Base-by-base conservation (phyloP, 495 filamentous ascomycete genomes). In the Parathielavia hyrcaniae region DNA sequence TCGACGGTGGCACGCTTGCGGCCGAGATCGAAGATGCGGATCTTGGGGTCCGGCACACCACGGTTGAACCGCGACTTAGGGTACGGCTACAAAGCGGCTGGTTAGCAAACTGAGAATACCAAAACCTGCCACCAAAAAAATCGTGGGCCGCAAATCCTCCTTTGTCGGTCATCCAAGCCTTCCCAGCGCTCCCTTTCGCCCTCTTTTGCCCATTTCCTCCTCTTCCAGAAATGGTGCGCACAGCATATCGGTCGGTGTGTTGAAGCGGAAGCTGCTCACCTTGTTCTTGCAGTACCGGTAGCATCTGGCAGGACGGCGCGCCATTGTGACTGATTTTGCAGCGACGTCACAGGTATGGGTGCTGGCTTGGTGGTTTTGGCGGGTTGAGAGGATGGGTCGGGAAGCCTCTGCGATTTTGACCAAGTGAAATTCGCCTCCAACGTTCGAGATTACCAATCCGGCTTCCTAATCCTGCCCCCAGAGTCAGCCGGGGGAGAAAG, bases 251-350 rank as follows among this genome's bases (percentile, higher is more conserved):
- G 35, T 26, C 40, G n/a, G 36, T 30, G 20, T 38, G 45, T 59
- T 50, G 58, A 53, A 26, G 20, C 61, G 20, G 59, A 65, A 58
- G 58, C 20, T 40, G 82, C 86, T 77, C 75, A 93, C 89, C 92
- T 96, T 96, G 87, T 97, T 97, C 90, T 97, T 97, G 90, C 93
- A 98, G 86, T 98, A 98, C 77, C 93, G 91, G 86, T 98, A 98
- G 80, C 93, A 98, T 80, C 95, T 84, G 67, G 93, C 93, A 68
- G 93, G 93, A 83, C 93, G 89, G 75, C 93, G 88, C 72, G 93
- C 93, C 93, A 98, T 98, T 78, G 84, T 88, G 85, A 85, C 77
- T 79, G 80, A 69, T 74, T 84, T 58, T 55, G 73, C 74, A 71
- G 74, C 74, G 75, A 73, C 71, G 68, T 75, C 68, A 80, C 62